phyloP scores from a whole-genome alignment of 139 green algal species.

The Chlamydomonas sp. region DNA sequence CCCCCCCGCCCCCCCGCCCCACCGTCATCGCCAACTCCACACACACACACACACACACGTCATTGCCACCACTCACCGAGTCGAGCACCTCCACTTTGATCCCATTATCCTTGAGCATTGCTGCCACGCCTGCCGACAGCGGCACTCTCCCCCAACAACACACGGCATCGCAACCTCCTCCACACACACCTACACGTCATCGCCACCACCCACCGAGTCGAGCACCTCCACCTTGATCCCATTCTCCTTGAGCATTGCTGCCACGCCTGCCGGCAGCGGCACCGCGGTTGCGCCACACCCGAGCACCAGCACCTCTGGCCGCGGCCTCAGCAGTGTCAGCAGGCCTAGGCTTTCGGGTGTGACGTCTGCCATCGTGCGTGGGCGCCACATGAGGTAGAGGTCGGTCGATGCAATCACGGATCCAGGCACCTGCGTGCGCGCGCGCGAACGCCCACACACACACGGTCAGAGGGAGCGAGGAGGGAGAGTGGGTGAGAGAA shows the following conservation, averaged over 20 bases:
- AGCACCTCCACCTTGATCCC: slow-evolving; percentile 49
- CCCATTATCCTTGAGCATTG: not conserved
- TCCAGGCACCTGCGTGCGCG: slow-evolving; percentile 33
- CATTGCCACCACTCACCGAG: no score
- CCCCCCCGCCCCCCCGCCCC: no score
- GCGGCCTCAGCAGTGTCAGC: slow-evolving; percentile 32
- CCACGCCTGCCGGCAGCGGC: slow-evolving; percentile 28
- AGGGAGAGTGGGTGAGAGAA: no score
- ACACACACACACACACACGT: no score
- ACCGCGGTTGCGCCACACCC: slow-evolving; percentile 23
- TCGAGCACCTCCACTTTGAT: not conserved
- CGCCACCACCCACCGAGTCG: slow-evolving; percentile 43
- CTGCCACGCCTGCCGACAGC: not conserved
- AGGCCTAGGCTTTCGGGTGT: slow-evolving; percentile 30
- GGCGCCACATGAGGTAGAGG: slow-evolving; percentile 36
- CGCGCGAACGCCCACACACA: no score
- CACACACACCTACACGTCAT: no score
- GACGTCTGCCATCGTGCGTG: slow-evolving; percentile 27
- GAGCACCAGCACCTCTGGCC: slow-evolving; percentile 42
- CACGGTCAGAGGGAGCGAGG: not conserved
- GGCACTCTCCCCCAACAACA: no score
- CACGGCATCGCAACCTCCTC: no score
- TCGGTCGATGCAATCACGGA: slow-evolving; percentile 28
- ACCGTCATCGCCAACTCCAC: not conserved
- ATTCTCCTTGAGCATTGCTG: slow-evolving; percentile 21